Evolutionary conservation across 306 rosid species (phyloP), one percentile per base, ranked within the genome.

Genomic region (Trichosanthes truncata): DNA sequence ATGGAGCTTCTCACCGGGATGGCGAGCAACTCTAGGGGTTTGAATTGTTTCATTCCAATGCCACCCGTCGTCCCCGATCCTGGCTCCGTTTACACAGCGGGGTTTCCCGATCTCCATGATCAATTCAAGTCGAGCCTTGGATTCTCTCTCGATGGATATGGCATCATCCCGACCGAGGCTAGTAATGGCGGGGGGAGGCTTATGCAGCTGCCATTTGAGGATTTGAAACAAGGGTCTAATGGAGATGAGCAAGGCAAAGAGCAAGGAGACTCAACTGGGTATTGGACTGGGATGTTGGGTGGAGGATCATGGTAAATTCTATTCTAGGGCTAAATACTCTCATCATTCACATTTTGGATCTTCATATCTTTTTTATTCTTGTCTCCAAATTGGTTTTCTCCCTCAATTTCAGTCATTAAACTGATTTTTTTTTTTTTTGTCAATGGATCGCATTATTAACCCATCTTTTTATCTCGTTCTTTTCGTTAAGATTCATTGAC

Each of bases 251-350:
- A 52, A 63, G 76, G 56, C 7, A 85, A 89, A 74, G 86, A 85
- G 65, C 92, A 87, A 77, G 92, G 86, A 14, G 91, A 87, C 78
- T 85, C 91, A 66, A 66, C 71, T 53, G 97, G 96, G 71, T 89
- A 80, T 83, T 93, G 97, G 97, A 89, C 83, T 82, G 92, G 93
- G 53, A 91, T 91, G 92, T 80, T 93, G 62, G 92, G 92, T n/a
- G 96, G 97, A 77, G 93, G 91, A 81, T 84, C 92, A 82, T 92
- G 93, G 93, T 92, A 87, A 89, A 84, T 33, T 74, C 79, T 33
- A 84, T 33, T 74, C 79, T 33, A 35, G 6, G 43, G 23, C 40
- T 49, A 48, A 48, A 48, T 72, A 5, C 31, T 48, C 7, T 38
- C 23, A 15, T 31, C 3, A 29, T 48, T 73, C 7, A 48, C 59